A percentile compares a stretch with the other conserved stretches of the same genome.
Conservation (phyloP, 306 rosid species). For the Prunus persica region Prunus_persica_NCBIv2 NC_034009.1:25561501-25562000, state of each 20-base stretch:
- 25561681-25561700: conserved; percentile 23
- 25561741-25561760: conserved; percentile 19
- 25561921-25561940: conserved; percentile 41
- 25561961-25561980: conserved; percentile 33
- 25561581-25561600: background rate
- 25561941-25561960: conserved; percentile 69
- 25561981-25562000: conserved; percentile 49
- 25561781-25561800: background rate
- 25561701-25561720: conserved; percentile 44
- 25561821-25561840: background rate
- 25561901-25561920: background rate
- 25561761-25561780: background rate
- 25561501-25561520: conserved; percentile 30
- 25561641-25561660: conserved; percentile 32
- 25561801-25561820: background rate
- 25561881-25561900: background rate
- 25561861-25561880: background rate
- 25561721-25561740: conserved; percentile 36
- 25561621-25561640: conserved; percentile 27
- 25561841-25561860: background rate
- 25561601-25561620: background rate
- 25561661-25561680: conserved; percentile 22
- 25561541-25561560: conserved; percentile 42
- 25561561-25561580: background rate
- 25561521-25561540: conserved; percentile 38